phyloP scores from a whole-genome alignment of 2,329 filamentous ascomycete genomes.

The Verticillium klebahnii region DNA sequence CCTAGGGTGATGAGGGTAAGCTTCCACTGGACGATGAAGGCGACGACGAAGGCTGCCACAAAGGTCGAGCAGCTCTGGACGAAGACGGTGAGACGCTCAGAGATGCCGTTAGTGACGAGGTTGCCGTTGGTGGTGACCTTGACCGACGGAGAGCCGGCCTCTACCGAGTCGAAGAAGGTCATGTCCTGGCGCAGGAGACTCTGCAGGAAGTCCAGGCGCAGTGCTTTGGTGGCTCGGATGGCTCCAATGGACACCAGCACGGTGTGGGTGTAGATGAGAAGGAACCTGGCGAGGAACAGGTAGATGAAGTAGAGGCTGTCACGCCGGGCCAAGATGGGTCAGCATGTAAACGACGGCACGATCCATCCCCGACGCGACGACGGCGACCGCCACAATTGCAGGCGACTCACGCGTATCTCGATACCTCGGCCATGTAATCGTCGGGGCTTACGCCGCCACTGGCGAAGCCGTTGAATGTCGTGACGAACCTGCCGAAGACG shows the following conservation, averaged over 20 bases:
- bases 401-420: slow-evolving; percentile 1
- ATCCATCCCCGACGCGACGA: too few relatives aligned
- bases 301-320: slow-evolving; percentile 42
- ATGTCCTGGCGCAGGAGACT: slow-evolving; percentile 36
- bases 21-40: slow-evolving; percentile 32
- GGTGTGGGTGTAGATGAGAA: slow-evolving; percentile 29
- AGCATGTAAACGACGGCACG: too few relatives aligned
- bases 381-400: too few relatives aligned
- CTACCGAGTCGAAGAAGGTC: slow-evolving; percentile 29
- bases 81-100: slow-evolving; percentile 28
- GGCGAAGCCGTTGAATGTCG: neutral
- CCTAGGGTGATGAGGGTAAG: slow-evolving; percentile 33
- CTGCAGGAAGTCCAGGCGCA: slow-evolving; percentile 37
- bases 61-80: slow-evolving; percentile 28
- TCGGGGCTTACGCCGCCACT: slow-evolving; percentile 5
- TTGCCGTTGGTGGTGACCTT: slow-evolving; percentile 35
- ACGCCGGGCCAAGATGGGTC: neutral
- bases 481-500: slow-evolving; percentile 1
- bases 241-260: slow-evolving; percentile 34
- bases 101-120: slow-evolving; percentile 27
- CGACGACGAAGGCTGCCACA: slow-evolving; percentile 28
- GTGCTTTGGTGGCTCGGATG: slow-evolving; percentile 33
- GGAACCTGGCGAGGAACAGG: slow-evolving; percentile 39
- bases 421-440: slow-evolving; percentile 14
- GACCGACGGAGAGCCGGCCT: slow-evolving; percentile 30